Evolutionary conservation across 75 land plant species (phyloP).

Genomic region (Sequoia sempervirens): DNA sequence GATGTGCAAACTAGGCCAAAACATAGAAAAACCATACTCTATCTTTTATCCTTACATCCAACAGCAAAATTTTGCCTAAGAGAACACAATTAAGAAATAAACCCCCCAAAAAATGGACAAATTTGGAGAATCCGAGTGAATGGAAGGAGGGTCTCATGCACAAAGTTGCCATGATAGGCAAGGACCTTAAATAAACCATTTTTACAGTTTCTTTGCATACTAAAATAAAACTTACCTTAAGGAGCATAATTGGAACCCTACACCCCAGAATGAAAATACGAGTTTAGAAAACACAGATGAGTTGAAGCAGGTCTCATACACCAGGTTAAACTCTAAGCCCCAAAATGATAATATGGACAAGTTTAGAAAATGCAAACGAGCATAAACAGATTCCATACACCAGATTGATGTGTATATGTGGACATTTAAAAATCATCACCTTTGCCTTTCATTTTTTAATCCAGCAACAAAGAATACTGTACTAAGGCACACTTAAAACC

Average conservation of each 20-base stretch:
- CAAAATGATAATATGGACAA: too few species aligned
- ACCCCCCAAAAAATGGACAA: not conserved
- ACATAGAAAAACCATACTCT: not conserved
- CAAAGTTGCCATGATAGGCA: not conserved
- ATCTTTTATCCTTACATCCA: not conserved
- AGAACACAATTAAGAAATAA: not conserved
- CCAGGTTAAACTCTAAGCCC: too few species aligned
- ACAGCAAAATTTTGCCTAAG: not conserved
- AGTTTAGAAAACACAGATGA: too few species aligned
- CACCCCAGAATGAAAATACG: not conserved
- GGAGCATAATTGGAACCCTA: not conserved
- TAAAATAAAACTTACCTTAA: not conserved
- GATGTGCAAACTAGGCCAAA: not conserved
- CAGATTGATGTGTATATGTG: too few species aligned
- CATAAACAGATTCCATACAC: too few species aligned
- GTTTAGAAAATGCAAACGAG: too few species aligned
- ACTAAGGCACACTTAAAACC: not conserved
- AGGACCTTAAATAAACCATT: not conserved
- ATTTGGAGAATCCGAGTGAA: not conserved
- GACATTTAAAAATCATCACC: too few species aligned
- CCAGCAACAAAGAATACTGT: not conserved
- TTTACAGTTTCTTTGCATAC: not conserved
- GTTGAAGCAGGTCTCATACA: too few species aligned
- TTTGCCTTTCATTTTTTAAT: too few species aligned
- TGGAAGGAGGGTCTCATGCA: not conserved